phyloP scores from a whole-genome alignment of 257 asterid species.

The Linaria vulgaris region DNA sequence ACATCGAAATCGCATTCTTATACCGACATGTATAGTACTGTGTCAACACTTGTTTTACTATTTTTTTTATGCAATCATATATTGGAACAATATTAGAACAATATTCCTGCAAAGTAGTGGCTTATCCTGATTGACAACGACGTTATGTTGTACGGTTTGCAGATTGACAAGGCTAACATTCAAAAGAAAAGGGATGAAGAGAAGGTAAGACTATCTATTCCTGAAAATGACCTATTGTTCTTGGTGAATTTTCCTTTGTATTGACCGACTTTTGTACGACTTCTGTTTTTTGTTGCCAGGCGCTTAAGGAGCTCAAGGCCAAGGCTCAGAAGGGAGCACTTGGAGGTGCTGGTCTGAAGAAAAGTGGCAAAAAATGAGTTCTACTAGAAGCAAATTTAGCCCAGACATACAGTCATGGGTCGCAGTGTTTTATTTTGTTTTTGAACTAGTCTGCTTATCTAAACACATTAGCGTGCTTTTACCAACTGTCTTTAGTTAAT shows the following conservation, averaged over 20 bases:
- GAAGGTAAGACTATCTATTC: constrained; percentile 43
- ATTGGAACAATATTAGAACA: neutral
- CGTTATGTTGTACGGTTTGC: constrained; percentile 22
- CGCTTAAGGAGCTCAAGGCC: constrained; percentile 68
- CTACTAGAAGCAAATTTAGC: constrained; percentile 3
- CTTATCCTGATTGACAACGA: neutral
- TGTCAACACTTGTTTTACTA: neutral
- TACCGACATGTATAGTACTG: too few species aligned
- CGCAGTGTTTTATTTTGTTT: constrained; percentile 10
- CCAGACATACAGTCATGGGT: neutral
- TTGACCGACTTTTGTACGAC: neutral
- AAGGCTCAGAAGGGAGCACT: constrained; percentile 71
- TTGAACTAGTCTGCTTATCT: neutral
- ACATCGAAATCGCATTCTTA: neutral
- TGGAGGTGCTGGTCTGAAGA: constrained; percentile 83
- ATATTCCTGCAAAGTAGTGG: neutral
- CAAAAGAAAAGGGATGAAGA: constrained; percentile 88
- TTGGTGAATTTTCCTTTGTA: neutral
- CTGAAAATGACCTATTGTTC: neutral
- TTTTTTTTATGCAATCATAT: neutral
- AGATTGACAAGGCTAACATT: constrained; percentile 63
- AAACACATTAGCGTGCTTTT: constrained; percentile 18
- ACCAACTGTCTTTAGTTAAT: constrained; percentile 9
- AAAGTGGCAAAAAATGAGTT: constrained; percentile 74
- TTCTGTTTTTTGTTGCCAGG: constrained; percentile 37